phyloP scores from a whole-genome alignment of 2,329 filamentous ascomycete genomes.

The Biscogniauxia sp. region DNA sequence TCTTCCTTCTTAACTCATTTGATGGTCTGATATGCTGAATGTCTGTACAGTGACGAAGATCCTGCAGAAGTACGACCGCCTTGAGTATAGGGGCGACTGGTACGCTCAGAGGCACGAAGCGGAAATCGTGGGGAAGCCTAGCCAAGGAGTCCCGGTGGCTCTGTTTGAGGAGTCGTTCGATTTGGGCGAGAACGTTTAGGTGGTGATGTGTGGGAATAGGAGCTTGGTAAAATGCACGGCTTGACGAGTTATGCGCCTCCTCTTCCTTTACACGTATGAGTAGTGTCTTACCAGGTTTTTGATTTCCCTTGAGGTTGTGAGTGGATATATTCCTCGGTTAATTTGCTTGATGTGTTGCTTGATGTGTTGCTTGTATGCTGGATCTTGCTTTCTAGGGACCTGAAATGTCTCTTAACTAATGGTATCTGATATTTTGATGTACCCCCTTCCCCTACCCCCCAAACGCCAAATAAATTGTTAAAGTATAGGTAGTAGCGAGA shows the following conservation, averaged over 20 bases:
- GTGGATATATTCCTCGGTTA: not conserved
- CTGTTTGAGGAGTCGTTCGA: slow-evolving; percentile 30
- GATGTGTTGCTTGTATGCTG: too few relatives aligned
- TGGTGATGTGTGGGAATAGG: too few relatives aligned
- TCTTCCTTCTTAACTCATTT: too few relatives aligned
- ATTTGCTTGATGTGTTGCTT: too few relatives aligned
- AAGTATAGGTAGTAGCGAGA: too few relatives aligned
- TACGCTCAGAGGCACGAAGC: slow-evolving; percentile 42
- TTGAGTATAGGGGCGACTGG: slow-evolving; percentile 50
- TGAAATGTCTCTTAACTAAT: too few relatives aligned
- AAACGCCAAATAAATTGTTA: too few relatives aligned
- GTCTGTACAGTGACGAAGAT: slow-evolving; percentile 44
- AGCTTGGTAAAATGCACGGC: not conserved
- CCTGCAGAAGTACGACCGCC: slow-evolving; percentile 56
- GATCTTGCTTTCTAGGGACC: too few relatives aligned
- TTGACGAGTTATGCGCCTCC: not conserved
- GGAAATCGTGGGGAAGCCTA: slow-evolving; percentile 43
- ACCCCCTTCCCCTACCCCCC: too few relatives aligned
- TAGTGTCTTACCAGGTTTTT: too few relatives aligned
- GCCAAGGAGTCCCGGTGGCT: slow-evolving; percentile 41
- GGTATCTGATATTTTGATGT: too few relatives aligned
- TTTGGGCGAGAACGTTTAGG: not conserved
- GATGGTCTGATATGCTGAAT: not conserved
- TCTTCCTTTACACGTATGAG: too few relatives aligned
- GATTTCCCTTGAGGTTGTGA: not conserved